A percentile compares a stretch with the other conserved stretches of the same genome.
Conservation (phyloP, 257 asterid species). For the Craterostigma plantagineum region DNA sequence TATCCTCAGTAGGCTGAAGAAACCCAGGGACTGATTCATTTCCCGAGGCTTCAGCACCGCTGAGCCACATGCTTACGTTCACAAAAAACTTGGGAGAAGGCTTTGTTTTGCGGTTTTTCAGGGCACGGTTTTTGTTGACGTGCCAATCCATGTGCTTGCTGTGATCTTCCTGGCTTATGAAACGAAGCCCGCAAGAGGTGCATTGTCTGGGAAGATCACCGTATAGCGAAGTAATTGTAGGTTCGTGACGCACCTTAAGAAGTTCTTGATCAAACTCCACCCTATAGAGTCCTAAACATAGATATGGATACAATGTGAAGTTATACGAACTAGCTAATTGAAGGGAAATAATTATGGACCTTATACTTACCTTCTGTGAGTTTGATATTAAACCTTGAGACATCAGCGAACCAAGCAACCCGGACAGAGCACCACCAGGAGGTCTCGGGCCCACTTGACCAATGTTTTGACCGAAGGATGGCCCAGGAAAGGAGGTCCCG, state of each 20-base stretch:
- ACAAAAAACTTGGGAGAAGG: conserved; percentile 96
- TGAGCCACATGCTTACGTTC: conserved; percentile 68
- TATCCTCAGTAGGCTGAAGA: conserved; percentile 43
- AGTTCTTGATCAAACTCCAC: conserved; percentile 59
- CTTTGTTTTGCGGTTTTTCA: conserved; percentile 63
- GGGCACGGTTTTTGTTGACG: conserved; percentile 66
- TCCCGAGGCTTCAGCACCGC: conserved; percentile 74
- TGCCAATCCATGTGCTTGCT: conserved; percentile 99
- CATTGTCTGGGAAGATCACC: conserved; percentile 86
- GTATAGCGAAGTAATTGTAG: conserved; percentile 49
- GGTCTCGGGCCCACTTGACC: conserved; percentile 30
- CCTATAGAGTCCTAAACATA: conserved; percentile 69
- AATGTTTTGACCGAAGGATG: conserved; percentile 23
- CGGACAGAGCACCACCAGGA: conserved; percentile 33
- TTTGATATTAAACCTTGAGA: conserved; percentile 69
- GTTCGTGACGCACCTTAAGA: conserved; percentile 61
- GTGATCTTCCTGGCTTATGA: conserved; percentile 80
- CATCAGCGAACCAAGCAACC: conserved; percentile 52
- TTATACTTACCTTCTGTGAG: conserved; percentile 45
- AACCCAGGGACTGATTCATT: conserved; percentile 59
- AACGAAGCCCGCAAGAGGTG: conserved; percentile 77
- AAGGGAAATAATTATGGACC: no score
- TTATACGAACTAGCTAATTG: no score
- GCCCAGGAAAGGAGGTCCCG: conserved; percentile 25
- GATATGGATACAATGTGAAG: no score